Conservation (phyloP, 768 basidiomycete species). For the Fomitopsis pulvina region DNA sequence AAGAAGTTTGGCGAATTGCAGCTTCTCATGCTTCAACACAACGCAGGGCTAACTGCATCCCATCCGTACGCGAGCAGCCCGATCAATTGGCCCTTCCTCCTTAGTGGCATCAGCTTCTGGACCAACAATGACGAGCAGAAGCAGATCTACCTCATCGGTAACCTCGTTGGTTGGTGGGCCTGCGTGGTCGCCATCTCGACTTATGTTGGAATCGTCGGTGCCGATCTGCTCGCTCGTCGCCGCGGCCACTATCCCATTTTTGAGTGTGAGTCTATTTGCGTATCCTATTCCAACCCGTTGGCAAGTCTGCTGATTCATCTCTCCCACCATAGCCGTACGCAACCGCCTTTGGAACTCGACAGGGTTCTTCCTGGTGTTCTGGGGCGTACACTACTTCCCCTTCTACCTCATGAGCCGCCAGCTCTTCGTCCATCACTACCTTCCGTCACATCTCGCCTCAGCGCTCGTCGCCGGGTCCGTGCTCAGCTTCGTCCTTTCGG, state of each 20-base stretch:
- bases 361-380: slow-evolving; percentile 91
- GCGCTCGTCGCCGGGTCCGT: slow-evolving; percentile 90
- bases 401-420: slow-evolving; percentile 99
- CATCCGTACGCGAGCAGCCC: slow-evolving; percentile 97
- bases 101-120: slow-evolving; percentile 98
- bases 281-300: not conserved
- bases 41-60: slow-evolving; percentile 95
- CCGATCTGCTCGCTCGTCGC: slow-evolving; percentile 84
- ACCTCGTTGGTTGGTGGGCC: slow-evolving; percentile 92
- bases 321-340: slow-evolving; percentile 78
- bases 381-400: slow-evolving; percentile 93
- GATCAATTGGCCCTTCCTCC: slow-evolving; percentile 96
- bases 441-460: slow-evolving; percentile 92
- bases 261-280: slow-evolving; percentile 82
- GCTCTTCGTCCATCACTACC: slow-evolving; percentile 95
- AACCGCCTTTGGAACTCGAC: slow-evolving; percentile 94
- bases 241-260: slow-evolving; percentile 82
- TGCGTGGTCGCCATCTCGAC: slow-evolving; percentile 82
- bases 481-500: slow-evolving; percentile 83
- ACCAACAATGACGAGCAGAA: slow-evolving; percentile 77
- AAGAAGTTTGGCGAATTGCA: slow-evolving; percentile 93
- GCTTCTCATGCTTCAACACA: slow-evolving; percentile 94
- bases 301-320: too few species aligned
- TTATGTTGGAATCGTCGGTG: slow-evolving; percentile 84
- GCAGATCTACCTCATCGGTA: slow-evolving; percentile 96